Conservation (phyloP, 441 rosid species). For the Arabidopsis lyrata region DNA sequence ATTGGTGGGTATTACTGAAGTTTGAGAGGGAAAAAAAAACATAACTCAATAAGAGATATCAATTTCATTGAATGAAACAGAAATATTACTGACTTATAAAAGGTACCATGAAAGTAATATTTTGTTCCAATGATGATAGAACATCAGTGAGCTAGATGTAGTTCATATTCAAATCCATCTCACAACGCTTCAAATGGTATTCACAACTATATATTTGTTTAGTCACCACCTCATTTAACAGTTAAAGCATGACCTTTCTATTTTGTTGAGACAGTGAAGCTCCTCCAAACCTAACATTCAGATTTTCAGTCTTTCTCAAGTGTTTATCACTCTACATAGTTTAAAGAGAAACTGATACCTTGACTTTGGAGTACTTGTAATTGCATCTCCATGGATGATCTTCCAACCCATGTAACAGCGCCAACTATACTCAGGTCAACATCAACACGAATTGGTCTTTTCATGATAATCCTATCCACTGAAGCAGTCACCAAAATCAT, state of each 20-base stretch:
- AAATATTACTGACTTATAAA: not conserved
- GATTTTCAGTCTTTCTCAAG: not conserved
- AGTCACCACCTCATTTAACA: not conserved
- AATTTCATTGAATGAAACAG: not conserved
- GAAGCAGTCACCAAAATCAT: conserved; percentile 89
- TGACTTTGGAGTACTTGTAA: conserved; percentile 67
- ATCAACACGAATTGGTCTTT: conserved; percentile 69
- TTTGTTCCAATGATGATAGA: not conserved
- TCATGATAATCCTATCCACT: conserved; percentile 81
- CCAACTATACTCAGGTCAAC: conserved; percentile 66
- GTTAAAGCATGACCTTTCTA: conserved; percentile 3
- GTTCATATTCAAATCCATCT: conserved; percentile 3
- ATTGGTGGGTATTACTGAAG: not conserved
- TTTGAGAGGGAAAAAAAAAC: not conserved
- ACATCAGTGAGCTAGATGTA: not conserved
- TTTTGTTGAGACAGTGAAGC: not conserved
- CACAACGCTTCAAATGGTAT: not conserved
- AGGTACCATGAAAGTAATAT: not conserved
- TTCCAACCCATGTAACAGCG: conserved; percentile 87
- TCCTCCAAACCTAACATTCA: not conserved
- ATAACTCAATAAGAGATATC: conserved; percentile 1
- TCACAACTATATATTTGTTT: not conserved
- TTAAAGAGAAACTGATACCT: conserved; percentile 50
- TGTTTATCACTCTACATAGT: not conserved
- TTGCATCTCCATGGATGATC: conserved; percentile 86